These are phyloP conservation scores for Euphorbia tirucalli DNA, from an alignment of 345 rosid genomes.

Conservation along the genomic window DNA sequence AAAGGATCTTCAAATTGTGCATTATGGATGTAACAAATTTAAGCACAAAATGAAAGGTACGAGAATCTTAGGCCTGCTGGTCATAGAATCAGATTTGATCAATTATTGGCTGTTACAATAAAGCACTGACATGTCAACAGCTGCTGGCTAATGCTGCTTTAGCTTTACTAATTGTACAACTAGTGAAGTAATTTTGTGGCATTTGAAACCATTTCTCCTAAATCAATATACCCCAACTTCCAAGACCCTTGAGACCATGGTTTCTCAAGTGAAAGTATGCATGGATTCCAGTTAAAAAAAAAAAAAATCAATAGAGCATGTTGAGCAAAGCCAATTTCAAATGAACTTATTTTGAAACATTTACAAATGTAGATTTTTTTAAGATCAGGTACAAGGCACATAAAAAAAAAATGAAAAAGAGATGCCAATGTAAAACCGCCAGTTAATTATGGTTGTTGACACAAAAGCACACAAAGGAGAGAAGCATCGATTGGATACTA, in stretches of 20 bases:
- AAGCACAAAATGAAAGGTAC: neutral
- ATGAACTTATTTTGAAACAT: neutral
- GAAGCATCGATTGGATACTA: neutral
- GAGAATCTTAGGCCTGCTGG: neutral
- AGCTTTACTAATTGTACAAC: neutral
- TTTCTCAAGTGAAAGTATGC: neutral
- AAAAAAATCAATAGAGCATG: neutral
- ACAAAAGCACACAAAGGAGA: neutral
- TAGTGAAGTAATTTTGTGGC: neutral
- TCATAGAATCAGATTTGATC: neutral
- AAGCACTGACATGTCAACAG: neutral
- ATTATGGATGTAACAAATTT: neutral
- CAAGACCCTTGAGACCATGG: neutral
- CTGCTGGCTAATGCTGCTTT: neutral
- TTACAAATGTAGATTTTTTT: neutral
- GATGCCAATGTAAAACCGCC: too few species aligned
- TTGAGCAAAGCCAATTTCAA: neutral
- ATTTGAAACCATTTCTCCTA: neutral
- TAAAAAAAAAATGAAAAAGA: too few species aligned
- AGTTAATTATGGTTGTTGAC: neutral
- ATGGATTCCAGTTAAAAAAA: neutral
- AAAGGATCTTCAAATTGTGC: conserved; percentile 5
- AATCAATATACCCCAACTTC: neutral
- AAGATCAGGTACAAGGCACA: neutral
- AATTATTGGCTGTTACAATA: neutral